Conservation (phyloP, 306 rosid species). For the Quercus engelmannii region DNA sequence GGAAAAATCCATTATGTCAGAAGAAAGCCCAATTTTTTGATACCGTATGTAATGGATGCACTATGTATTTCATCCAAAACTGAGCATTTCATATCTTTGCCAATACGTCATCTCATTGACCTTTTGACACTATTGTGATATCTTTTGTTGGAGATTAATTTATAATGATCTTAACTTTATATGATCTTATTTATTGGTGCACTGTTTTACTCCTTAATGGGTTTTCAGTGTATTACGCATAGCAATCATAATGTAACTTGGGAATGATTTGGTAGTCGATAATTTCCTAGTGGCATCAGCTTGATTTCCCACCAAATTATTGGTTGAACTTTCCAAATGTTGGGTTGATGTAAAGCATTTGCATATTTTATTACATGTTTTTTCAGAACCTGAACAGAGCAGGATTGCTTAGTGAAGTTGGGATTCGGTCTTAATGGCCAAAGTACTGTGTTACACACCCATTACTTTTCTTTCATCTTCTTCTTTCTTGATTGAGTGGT, state of each 20-base stretch:
- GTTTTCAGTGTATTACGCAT: slow-evolving; percentile 17
- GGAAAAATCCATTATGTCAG: background rate
- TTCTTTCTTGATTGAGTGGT: slow-evolving; percentile 23
- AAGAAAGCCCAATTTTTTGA: slow-evolving; percentile 7
- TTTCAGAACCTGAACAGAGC: background rate
- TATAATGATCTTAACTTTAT: slow-evolving; percentile 5
- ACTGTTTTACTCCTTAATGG: slow-evolving; percentile 26
- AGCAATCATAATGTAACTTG: slow-evolving; percentile 4
- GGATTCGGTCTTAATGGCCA: slow-evolving; percentile 36
- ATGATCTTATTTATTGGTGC: slow-evolving; percentile 29
- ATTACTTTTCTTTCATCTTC: slow-evolving; percentile 13
- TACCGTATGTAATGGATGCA: slow-evolving; percentile 3
- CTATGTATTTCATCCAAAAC: background rate
- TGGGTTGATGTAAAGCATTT: slow-evolving; percentile 11
- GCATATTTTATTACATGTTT: slow-evolving; percentile 8
- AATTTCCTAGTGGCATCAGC: slow-evolving; percentile 28
- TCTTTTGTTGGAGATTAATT: slow-evolving; percentile 18
- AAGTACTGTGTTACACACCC: slow-evolving; percentile 16
- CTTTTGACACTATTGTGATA: background rate
- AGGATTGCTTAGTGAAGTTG: slow-evolving; percentile 3
- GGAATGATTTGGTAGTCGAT: slow-evolving; percentile 10
- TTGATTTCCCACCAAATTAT: slow-evolving; percentile 21
- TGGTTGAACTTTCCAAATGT: slow-evolving; percentile 28
- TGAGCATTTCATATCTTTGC: background rate
- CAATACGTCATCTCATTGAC: slow-evolving; percentile 16